Base-by-base conservation (phyloP, 495 filamentous ascomycete genomes). In the Talaromyces adpressus region DNA sequence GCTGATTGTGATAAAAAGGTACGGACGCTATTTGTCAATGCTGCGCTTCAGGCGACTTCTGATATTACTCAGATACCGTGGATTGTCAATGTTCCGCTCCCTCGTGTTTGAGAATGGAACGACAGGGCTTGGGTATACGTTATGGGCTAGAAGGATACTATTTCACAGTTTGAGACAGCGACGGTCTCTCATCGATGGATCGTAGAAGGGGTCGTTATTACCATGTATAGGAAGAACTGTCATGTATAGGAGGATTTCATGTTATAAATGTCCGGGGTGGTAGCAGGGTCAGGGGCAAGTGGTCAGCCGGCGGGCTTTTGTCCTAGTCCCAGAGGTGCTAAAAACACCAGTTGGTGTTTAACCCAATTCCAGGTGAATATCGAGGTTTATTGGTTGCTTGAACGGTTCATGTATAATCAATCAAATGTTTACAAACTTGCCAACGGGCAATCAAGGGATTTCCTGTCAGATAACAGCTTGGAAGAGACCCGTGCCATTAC, bases 21-120 rank as follows among this genome's bases (percentile, higher is more conserved):
- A 51, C 75, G 86, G 54, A 90, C 87, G 0, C 71, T 90, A 16
- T 86, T 90, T 68, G 80, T 89, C 7, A 91, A 91, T 71, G 89
- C 88, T 0, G 77, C 85, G 12, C 79, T 88, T 18, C 73, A 77
- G 54, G 75, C 78, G 76, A 52, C 62, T 63, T 57, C 74, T 75
- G 5, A 39, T 66, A 5, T 30, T 27, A 27, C 27, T 53, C 79
- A 87, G 27, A 71, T 71, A 18, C 71, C 80, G 0, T 87, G 83
- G 82, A 23, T 86, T 0, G 77, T 88, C 29, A 80, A 86, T 27
- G 25, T 87, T 7, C 83, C 87, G 30, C 72, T 87, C 49, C 69
- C 68, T 41, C 49, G 11, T 32, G 68, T 64, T 16, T 41, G 36
- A 41, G 36, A 41, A 16, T 41, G 3, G 36, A 16, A 16, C 3